Evolutionary conservation across 129 eudicot species (phyloP), one percentile per base, ranked within the genome.

Genomic region (Sambucus nigra): DNA sequence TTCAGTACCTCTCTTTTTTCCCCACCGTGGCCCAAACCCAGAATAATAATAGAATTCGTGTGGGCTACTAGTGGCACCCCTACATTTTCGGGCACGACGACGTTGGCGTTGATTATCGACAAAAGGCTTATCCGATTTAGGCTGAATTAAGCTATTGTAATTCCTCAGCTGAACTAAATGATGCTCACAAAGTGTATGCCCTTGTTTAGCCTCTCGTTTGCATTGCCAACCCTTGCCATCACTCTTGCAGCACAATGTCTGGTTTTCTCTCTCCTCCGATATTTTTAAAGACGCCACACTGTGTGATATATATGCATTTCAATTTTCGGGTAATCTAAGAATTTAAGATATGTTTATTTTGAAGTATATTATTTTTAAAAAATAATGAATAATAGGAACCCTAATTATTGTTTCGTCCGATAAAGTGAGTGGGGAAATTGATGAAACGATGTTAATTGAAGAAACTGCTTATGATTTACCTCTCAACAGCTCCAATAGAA

Each of bases 21-120:
- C 89, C 96, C 96, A 87, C 3, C 69, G 51, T 4, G 96, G 96
- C 22, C 97, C 92, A 47, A 88, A 88, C 47, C 94, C 97, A 0
- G 92, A 80, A 59, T 87, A 87, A 7, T 87, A 87, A 54, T 74
- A 79, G 29, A 70, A 76, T 17, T 77, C 79, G 22, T 74, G 24
- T 4, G 92, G 84, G 41, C 80, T 71, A 0, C 72, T 29, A 1
- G 61, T 50, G 0, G 61, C 14, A 10, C 69, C 15, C 7, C 53
- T 41, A 15, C 53, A 61, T 44, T 69, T 84, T 20, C 59, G 66
- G 23, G 63, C 42, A 6, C 77, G 62, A 13, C 57, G 62, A 10
- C 53, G 42, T 35, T 35, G 74, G 6, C 64, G 67, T 29, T 19
- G 40, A 5, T 47, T 18, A 9, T 26, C 64, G 11, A 5, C 57